Conservation (phyloP, 768 basidiomycete genomes). For the Amanita jacksonii region DNA sequence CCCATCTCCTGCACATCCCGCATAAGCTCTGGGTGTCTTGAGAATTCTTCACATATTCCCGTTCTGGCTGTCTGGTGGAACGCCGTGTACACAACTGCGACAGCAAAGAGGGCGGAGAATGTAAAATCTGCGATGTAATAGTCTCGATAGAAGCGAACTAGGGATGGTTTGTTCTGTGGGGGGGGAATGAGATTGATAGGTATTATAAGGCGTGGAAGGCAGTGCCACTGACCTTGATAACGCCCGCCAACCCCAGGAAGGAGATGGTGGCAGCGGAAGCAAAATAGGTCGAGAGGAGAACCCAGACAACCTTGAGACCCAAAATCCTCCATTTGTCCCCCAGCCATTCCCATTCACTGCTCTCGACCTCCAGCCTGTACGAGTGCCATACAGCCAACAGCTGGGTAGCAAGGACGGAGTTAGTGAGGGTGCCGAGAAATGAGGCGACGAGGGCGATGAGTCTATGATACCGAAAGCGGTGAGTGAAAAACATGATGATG, state of each 20-base stretch:
- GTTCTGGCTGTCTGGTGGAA: constrained; percentile 48
- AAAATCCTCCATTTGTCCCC: constrained; percentile 25
- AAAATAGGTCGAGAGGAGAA: constrained; percentile 58
- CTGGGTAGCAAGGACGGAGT: constrained; percentile 14
- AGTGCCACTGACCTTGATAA: constrained; percentile 44
- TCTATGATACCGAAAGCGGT: constrained; percentile 12
- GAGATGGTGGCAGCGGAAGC: constrained; percentile 54
- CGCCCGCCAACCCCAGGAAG: constrained; percentile 57
- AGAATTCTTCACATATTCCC: constrained; percentile 64
- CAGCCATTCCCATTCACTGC: constrained; percentile 11
- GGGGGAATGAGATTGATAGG: neutral
- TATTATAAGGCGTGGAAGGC: neutral
- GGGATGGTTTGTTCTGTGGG: constrained; percentile 46
- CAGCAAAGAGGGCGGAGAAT: constrained; percentile 52
- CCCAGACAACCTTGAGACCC: constrained; percentile 46
- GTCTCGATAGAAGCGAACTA: constrained; percentile 75
- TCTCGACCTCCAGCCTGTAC: constrained; percentile 12
- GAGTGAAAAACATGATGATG: neutral
- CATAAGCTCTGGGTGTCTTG: constrained; percentile 66
- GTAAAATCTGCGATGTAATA: constrained; percentile 73
- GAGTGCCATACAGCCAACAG: constrained; percentile 19
- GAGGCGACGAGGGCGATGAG: constrained; percentile 20
- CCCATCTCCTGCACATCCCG: constrained; percentile 63
- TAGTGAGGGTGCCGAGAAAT: constrained; percentile 17
- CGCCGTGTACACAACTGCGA: constrained; percentile 47